Conservation (phyloP, 179 eudicot species). For the Patellifolia procumbens region DNA sequence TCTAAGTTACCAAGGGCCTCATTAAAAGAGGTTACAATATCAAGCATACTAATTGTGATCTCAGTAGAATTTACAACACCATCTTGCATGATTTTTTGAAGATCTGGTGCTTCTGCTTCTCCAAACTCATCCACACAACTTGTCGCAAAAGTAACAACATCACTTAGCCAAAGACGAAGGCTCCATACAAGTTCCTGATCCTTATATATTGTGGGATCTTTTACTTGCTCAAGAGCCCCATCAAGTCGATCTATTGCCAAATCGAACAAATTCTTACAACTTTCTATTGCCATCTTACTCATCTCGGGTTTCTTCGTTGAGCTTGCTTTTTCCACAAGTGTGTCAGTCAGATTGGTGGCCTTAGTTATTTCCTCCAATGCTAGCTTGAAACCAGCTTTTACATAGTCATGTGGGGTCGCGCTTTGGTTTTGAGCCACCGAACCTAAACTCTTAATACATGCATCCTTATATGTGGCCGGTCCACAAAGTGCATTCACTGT, state of each 20-base stretch:
- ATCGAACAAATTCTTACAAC: conserved; percentile 32
- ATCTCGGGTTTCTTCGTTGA: conserved; percentile 24
- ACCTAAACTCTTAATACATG: conserved; percentile 34
- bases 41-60: conserved; percentile 40
- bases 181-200: conserved; percentile 30
- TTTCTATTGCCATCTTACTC: conserved; percentile 30
- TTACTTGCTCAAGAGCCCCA: conserved; percentile 22
- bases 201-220: conserved; percentile 24
- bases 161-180: conserved; percentile 41
- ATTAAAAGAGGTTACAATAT: conserved; percentile 37
- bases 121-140: conserved; percentile 35
- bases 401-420: conserved; percentile 38
- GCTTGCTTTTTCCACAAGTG: conserved; percentile 33
- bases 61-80: conserved; percentile 31
- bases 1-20: conserved; percentile 25
- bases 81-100: conserved; percentile 30
- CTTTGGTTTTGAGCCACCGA: conserved; percentile 42
- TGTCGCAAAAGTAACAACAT: conserved; percentile 33
- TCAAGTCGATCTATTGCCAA: conserved; percentile 29
- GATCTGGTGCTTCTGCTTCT: conserved; percentile 37
- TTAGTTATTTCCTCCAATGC: conserved; percentile 33
- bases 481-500: conserved; percentile 38
- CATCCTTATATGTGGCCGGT: conserved; percentile 39
- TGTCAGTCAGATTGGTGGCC: conserved; percentile 31
- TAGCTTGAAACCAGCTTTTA: conserved; percentile 37